Percentiles rank a stretch among this genome's conserved stretches.
These are phyloP conservation scores for Linderniella brevidens DNA, from an alignment of 257 asterid species.

Conservation along the genomic window DNA sequence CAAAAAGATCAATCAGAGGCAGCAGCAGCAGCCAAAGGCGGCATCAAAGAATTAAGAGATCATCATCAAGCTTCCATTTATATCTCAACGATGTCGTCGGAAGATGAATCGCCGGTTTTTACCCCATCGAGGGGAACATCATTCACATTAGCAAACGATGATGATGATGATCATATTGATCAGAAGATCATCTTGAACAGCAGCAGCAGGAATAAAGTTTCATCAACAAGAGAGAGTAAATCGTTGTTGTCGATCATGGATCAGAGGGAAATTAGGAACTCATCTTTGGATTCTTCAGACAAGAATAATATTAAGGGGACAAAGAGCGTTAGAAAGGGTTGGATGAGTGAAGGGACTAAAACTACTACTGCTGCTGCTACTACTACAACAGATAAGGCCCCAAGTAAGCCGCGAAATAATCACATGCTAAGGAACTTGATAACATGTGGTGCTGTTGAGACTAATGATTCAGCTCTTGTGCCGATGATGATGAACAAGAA, in stretches of 20 bases:
- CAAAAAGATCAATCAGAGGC: constrained; percentile 14
- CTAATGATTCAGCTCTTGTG: constrained; percentile 37
- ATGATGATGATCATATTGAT: constrained; percentile 13
- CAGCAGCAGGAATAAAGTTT: neutral
- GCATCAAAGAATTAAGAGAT: constrained; percentile 11
- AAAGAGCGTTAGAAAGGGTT: too few relatives aligned
- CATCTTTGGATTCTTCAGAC: too few relatives aligned
- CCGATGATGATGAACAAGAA: constrained; percentile 10
- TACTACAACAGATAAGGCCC: constrained; percentile 20
- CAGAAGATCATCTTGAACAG: too few relatives aligned
- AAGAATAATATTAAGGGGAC: too few relatives aligned
- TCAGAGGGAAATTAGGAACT: too few relatives aligned
- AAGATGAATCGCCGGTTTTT: constrained; percentile 29
- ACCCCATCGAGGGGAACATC: too few relatives aligned
- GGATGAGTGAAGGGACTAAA: neutral
- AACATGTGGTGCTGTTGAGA: constrained; percentile 48
- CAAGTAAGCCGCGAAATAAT: constrained; percentile 19
- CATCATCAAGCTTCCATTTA: constrained; percentile 10
- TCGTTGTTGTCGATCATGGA: too few relatives aligned
- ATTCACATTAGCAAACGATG: constrained; percentile 35
- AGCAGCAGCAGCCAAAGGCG: too few relatives aligned
- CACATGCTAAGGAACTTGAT: constrained; percentile 39
- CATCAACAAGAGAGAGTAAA: constrained; percentile 11
- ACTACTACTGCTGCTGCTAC: neutral
- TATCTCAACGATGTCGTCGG: constrained; percentile 19